phyloP scores from a whole-genome alignment of 805 yeast genomes.

The Saccharomyces jurei region DNA sequence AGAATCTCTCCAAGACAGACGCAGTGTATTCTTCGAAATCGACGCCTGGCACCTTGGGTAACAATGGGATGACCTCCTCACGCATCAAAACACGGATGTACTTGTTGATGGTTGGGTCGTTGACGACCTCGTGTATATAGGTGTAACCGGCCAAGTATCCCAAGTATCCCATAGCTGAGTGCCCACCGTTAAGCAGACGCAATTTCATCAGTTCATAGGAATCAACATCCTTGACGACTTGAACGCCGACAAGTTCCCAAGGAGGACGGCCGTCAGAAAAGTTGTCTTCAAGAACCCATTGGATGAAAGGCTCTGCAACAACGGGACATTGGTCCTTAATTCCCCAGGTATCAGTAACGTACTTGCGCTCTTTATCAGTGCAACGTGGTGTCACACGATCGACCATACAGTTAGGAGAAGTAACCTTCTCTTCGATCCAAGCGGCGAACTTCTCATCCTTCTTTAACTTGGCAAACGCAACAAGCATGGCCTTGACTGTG shows the following conservation, averaged over 20 bases:
- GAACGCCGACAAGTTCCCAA: conserved; percentile 6
- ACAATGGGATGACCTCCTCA: conserved; percentile 5
- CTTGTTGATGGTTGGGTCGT: conserved; percentile 3
- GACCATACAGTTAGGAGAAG: conserved; percentile 6
- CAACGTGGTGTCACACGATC: conserved; percentile 7
- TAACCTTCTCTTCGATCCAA: conserved; percentile 3
- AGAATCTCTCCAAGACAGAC: conserved; percentile 4
- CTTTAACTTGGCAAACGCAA: conserved; percentile 3
- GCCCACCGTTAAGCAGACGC: conserved; percentile 6
- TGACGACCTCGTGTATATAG: conserved; percentile 6
- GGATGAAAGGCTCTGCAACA: conserved; percentile 5
- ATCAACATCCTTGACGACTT: conserved; percentile 5
- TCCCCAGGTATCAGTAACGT: conserved; percentile 2
- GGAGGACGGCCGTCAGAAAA: conserved; percentile 5
- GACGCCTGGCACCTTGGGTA: conserved; percentile 4
- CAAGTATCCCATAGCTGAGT: conserved; percentile 6
- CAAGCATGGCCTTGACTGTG: conserved; percentile 3
- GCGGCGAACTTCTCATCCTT: conserved; percentile 2
- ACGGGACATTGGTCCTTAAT: conserved; percentile 5
- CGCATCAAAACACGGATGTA: conserved; percentile 4
- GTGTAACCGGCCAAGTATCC: conserved; percentile 5
- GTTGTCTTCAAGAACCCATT: conserved; percentile 6
- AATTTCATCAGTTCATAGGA: conserved; percentile 7
- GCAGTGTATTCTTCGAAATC: conserved; percentile 5
- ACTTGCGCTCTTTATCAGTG: conserved; percentile 3